phyloP scores from a whole-genome alignment of 2,329 filamentous ascomycete species.

The Claviceps arundinis region DNA sequence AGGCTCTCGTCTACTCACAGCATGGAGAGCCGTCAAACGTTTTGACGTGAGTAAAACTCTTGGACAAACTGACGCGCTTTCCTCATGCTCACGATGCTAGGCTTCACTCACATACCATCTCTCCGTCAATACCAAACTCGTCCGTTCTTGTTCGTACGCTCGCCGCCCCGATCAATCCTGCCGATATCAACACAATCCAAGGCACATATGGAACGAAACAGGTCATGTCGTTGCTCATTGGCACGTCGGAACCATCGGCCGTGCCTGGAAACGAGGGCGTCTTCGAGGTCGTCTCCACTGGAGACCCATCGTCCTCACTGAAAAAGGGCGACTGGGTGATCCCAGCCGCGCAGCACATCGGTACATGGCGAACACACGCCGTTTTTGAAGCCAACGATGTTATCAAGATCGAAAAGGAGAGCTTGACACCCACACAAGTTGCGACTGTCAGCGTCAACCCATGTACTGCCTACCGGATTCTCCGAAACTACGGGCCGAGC shows the following conservation, averaged over 20 bases:
- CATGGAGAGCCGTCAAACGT: conserved; percentile 66
- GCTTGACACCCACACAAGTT: conserved; percentile 62
- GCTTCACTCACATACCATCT: conserved; percentile 64
- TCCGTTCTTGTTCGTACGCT: conserved; percentile 73
- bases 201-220: conserved; percentile 87
- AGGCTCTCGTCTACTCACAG: conserved; percentile 63
- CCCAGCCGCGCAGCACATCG: conserved; percentile 68
- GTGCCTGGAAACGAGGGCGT: conserved; percentile 86
- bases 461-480: conserved; percentile 86
- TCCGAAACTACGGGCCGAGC: conserved; percentile 58
- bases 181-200: conserved; percentile 96
- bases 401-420: conserved; percentile 56
- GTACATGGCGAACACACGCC: conserved; percentile 90
- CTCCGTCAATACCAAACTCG: conserved; percentile 51
- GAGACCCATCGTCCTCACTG: conserved; percentile 41
- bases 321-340: conserved; percentile 85
- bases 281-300: conserved; percentile 69
- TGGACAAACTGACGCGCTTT: neutral
- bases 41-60: conserved; percentile 32
- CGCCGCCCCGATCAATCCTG: conserved; percentile 86
- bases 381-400: conserved; percentile 45
- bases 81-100: conserved; percentile 19
- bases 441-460: conserved; percentile 89
- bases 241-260: conserved; percentile 62
- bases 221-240: conserved; percentile 59